Evolutionary conservation across 176 grass and related monocot genomes (phyloP), one percentile per base, ranked within the genome.

Genomic region (Lolium rigidum): DNA sequence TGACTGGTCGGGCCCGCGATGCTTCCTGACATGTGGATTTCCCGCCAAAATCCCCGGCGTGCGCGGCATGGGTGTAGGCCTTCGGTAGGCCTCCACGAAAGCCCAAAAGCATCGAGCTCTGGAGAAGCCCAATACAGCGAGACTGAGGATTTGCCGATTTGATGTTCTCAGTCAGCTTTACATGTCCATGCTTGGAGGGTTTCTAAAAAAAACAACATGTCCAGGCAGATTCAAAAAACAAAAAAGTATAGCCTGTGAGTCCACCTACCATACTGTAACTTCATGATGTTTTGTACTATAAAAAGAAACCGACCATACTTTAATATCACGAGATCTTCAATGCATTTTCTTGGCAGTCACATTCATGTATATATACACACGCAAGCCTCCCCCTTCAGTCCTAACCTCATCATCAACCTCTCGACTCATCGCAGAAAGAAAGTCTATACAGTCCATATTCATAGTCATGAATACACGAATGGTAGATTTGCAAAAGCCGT

Each of bases 1-100:
- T 82, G 70, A 71, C 79, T 26, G 44, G 1, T 10, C 0, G 67
- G 84, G 8, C 75, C 81, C 50, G 0, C 52, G 14, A 10, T 21
- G 38, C 10, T 43, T 16, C 5, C 26, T 49, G 47, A 26, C 47
- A 46, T 21, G 67, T 52, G 6, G 22, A 12, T 81, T 89, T 90
- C 92, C 84, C 90, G 85, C 87, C 90, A 70, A 92, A 87, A 88
- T 22, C 18, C 24, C 16, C 2, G 14, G 61, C 13, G 48, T 14
- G 55, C 43, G 38, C 16, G 4, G 39, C 18, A 14, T 2, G 54
- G 11, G 52, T 11, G 28, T 12, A 10, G 31, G 4, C 68, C 0
- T 43, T 43, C 41, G 41, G 6, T 43, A 41, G 41, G 41, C 41
- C 41, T 43, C 41, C 41, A 43, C 0, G 41, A 43, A 43, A 43